Evolutionary conservation across 1,139 yeast species (phyloP), one percentile per base, ranked within the genome.

Genomic region (Candida pseudoviswanathii): DNA sequence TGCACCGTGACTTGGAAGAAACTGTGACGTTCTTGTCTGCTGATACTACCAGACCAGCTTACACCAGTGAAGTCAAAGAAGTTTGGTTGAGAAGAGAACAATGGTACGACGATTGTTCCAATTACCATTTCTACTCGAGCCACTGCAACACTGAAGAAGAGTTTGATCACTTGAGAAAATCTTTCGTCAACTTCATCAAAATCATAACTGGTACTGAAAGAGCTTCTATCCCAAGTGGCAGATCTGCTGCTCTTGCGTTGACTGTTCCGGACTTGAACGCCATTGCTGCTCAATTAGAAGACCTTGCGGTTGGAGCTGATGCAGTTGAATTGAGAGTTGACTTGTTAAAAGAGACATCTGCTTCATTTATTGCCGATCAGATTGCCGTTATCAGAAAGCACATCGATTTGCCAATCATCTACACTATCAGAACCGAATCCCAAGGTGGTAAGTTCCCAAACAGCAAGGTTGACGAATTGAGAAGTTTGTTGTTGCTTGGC

Each of bases 1-100:
- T 94, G 54, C 97, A 92, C 66, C 86, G 99, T 59, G 89, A 89
- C 60, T 80, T 92, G 55, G 86, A 85, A 50, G 87, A 89, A 58
- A 90, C 96, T 40, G 85, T 91, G 37, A 73, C 77, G 5, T 91
- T 89, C 67, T 77, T 94, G 59, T 74, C 80, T 21, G 71, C 80
- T 48, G 99, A 94, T 67, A 82, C 89, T 49, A 78, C 91, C 1
- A 82, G 99, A 62, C 99, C 99, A 21, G 89, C 96, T 2, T 91
- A 85, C 62, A 77, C 77, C 10, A 87, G 83, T 56, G 97, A 91
- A 61, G 85, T 92, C 57, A 75, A 77, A 55, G 82, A 82, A 29
- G 97, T 94, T 34, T 95, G 97, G 96, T 63, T 73, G 30, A 82
- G 89, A 62, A 83, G 99, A 65, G 87, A 89, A 66, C 66, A 71